A percentile compares a stretch with the other conserved stretches of the same genome.
These are phyloP conservation scores for Globisporangium camurandrum DNA, from an alignment of 352 stramenopile genomes.

Conservation along the genomic window DNA sequence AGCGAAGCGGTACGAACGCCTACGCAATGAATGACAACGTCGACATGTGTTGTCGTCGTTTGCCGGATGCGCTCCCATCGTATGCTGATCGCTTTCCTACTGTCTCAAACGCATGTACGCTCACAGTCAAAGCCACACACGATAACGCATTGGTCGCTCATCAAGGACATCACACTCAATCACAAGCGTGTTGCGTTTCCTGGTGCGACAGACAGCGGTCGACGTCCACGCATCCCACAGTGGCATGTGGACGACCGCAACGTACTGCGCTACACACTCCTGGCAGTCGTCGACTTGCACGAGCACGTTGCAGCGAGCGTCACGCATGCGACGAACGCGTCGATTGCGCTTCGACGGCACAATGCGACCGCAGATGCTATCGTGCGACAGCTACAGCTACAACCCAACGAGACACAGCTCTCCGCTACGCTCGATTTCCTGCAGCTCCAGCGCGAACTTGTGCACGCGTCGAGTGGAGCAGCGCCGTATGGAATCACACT, in stretches of 20 bases:
- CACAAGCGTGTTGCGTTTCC: slow-evolving; percentile 4
- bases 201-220: background rate
- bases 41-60: too few species aligned
- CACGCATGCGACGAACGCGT: background rate
- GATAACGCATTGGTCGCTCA: slow-evolving; percentile 2
- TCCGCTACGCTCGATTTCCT: slow-evolving; percentile 7
- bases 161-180: slow-evolving; percentile 8
- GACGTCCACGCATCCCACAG: background rate
- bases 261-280: background rate
- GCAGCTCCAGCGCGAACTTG: background rate
- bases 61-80: too few species aligned
- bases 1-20: background rate
- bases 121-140: too few species aligned
- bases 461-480: background rate
- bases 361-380: background rate
- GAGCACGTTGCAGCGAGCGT: background rate
- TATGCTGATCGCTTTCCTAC: too few species aligned
- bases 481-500: slow-evolving; percentile 5
- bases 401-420: background rate
- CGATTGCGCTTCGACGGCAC: background rate
- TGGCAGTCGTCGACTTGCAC: slow-evolving; percentile 1
- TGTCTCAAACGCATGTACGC: too few species aligned
- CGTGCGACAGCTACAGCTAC: slow-evolving; percentile 1
- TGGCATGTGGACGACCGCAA: slow-evolving; percentile 1
- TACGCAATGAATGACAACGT: too few species aligned